These are phyloP conservation scores for Cercospora citrullina DNA, from an alignment of 2,329 filamentous ascomycete species.

Conservation along the genomic window DNA sequence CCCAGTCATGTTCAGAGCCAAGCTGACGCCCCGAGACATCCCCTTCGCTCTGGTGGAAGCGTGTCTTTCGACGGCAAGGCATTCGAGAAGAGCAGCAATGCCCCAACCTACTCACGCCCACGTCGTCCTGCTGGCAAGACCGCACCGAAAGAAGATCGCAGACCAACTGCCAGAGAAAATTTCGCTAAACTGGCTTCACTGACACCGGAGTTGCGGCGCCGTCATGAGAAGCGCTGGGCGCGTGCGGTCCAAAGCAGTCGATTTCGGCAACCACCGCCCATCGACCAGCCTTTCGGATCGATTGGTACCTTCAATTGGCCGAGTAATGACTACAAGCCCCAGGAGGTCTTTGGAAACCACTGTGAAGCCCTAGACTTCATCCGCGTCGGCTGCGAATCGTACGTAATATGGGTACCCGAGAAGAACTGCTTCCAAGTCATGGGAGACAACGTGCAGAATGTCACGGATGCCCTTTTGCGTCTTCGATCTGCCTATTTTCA, in stretches of 20 bases:
- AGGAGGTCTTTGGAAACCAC: slow-evolving; percentile 44
- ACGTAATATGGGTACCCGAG: slow-evolving; percentile 43
- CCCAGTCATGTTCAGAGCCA: neutral
- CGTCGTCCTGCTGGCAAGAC: neutral
- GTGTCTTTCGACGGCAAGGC: neutral
- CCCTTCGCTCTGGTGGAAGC: neutral
- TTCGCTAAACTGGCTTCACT: slow-evolving; percentile 31
- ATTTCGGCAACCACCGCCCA: slow-evolving; percentile 33
- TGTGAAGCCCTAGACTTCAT: slow-evolving; percentile 50
- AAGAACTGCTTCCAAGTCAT: slow-evolving; percentile 36
- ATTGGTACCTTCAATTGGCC: slow-evolving; percentile 51
- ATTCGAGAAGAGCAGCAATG: neutral
- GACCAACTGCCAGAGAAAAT: neutral
- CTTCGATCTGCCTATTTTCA: slow-evolving; percentile 43
- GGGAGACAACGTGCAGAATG: slow-evolving; percentile 30
- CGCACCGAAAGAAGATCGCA: neutral
- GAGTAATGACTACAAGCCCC: slow-evolving; percentile 43
- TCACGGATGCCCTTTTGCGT: slow-evolving; percentile 37
- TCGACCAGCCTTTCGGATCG: slow-evolving; percentile 27
- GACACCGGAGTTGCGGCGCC: slow-evolving; percentile 25
- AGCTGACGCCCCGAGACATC: neutral
- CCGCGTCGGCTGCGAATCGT: slow-evolving; percentile 43
- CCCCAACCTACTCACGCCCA: neutral
- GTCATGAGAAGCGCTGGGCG: slow-evolving; percentile 30
- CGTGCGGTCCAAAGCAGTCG: slow-evolving; percentile 29